Percentiles rank a stretch among this genome's conserved stretches.
Evolutionary conservation across 805 yeast genomes (phyloP).

Genomic region (Saturnispora dispora): DNA sequence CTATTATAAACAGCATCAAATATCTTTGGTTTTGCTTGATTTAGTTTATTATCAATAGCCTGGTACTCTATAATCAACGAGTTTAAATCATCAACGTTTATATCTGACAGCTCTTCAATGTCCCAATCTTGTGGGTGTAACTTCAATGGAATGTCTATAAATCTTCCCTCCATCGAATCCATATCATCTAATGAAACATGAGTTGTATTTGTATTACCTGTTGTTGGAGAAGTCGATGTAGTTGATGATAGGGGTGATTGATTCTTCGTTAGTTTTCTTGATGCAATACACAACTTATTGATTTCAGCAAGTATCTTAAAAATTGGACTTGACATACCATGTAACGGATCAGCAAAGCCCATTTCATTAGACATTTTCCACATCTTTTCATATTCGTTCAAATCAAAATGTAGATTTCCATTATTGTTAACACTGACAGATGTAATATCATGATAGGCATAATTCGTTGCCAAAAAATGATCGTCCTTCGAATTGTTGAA

Average conservation of each 20-base stretch:
- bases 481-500: slow-evolving; percentile 48
- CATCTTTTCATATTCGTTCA: slow-evolving; percentile 48
- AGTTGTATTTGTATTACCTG: not conserved
- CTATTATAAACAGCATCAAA: slow-evolving; percentile 29
- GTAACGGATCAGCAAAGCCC: slow-evolving; percentile 54
- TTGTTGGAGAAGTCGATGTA: slow-evolving; percentile 1
- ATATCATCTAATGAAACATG: slow-evolving; percentile 7
- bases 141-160: slow-evolving; percentile 13
- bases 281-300: slow-evolving; percentile 42
- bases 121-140: slow-evolving; percentile 12
- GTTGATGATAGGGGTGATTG: slow-evolving; percentile 1
- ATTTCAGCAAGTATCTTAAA: slow-evolving; percentile 61
- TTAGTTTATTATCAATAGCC: slow-evolving; percentile 38
- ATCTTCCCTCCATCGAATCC: slow-evolving; percentile 6
- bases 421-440: slow-evolving; percentile 51
- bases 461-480: slow-evolving; percentile 67
- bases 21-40: slow-evolving; percentile 46
- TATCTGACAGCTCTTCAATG: slow-evolving; percentile 15
- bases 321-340: slow-evolving; percentile 65
- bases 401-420: slow-evolving; percentile 57
- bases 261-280: slow-evolving; percentile 10
- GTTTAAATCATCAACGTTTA: slow-evolving; percentile 29
- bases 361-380: slow-evolving; percentile 31
- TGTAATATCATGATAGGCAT: slow-evolving; percentile 72
- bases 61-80: slow-evolving; percentile 28